A percentile compares a stretch with the other conserved stretches of the same genome.
phyloP scores from a whole-genome alignment of 768 basidiomycete species.

The Arthromyces matolae region DNA sequence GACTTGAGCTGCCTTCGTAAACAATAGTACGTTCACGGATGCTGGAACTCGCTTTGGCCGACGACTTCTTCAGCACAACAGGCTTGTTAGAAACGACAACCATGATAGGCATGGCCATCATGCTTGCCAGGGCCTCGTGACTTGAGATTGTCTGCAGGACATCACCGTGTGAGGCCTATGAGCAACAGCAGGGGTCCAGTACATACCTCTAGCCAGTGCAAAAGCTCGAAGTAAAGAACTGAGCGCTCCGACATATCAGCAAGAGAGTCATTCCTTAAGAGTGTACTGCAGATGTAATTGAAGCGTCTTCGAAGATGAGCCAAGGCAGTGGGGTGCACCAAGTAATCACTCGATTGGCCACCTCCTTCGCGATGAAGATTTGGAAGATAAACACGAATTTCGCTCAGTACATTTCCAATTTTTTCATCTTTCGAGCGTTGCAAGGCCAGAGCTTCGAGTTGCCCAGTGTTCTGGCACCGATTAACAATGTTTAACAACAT shows the following conservation, averaged over 20 bases:
- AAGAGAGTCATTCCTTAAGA: constrained; percentile 88
- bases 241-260: constrained; percentile 91
- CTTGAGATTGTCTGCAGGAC: constrained; percentile 86
- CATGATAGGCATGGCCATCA: constrained; percentile 98
- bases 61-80: constrained; percentile 51
- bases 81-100: constrained; percentile 67
- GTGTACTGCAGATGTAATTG: constrained; percentile 80
- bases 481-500: constrained; percentile 1
- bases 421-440: constrained; percentile 74
- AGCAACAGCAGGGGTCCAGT: constrained; percentile 5
- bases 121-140: constrained; percentile 89
- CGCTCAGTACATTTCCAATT: constrained; percentile 62
- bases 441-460: constrained; percentile 68
- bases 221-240: constrained; percentile 81
- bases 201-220: constrained; percentile 88
- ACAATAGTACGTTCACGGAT: constrained; percentile 79
- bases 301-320: constrained; percentile 90
- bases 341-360: constrained; percentile 80
- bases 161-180: background rate
- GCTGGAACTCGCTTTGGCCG: constrained; percentile 39
- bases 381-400: constrained; percentile 82
- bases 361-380: constrained; percentile 73
- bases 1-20: constrained; percentile 89
- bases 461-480: constrained; percentile 64
- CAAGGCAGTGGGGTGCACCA: constrained; percentile 88